Conservation (phyloP, 2,329 filamentous ascomycete species). For the Catunica adiposa region DNA sequence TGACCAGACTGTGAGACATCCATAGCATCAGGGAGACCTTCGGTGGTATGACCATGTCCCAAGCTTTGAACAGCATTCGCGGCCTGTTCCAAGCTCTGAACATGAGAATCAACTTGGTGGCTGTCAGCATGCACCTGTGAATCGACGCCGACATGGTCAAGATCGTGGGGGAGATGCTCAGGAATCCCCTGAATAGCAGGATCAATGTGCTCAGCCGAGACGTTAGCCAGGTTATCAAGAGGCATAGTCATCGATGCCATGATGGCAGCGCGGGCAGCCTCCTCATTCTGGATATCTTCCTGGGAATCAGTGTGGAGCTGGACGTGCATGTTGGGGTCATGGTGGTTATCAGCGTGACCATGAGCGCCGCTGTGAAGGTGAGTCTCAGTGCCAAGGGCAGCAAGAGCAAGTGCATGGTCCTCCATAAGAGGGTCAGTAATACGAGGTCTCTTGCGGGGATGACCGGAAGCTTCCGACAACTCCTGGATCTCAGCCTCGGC, state of each 20-base stretch:
- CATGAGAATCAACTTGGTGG: background rate
- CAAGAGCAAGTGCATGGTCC: slow-evolving; percentile 21
- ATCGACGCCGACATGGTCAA: background rate
- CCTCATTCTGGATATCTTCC: background rate
- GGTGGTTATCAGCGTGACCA: slow-evolving; percentile 17
- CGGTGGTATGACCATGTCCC: background rate
- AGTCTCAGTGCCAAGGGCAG: slow-evolving; percentile 21
- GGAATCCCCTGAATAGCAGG: slow-evolving; percentile 5
- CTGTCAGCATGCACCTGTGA: background rate
- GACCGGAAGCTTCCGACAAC: slow-evolving; percentile 19
- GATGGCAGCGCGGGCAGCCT: slow-evolving; percentile 8
- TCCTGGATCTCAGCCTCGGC: slow-evolving; percentile 42
- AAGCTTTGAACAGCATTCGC: background rate
- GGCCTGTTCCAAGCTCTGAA: background rate
- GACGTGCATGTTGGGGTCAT: slow-evolving; percentile 15
- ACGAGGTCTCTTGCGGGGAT: slow-evolving; percentile 11
- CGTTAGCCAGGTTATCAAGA: slow-evolving; percentile 4
- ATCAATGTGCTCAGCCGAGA: slow-evolving; percentile 2
- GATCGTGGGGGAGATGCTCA: slow-evolving; percentile 4
- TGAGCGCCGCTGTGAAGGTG: slow-evolving; percentile 26
- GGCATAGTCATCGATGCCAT: slow-evolving; percentile 10
- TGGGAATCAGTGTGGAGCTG: slow-evolving; percentile 7
- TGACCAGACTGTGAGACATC: slow-evolving; percentile 7
- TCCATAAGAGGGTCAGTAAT: slow-evolving; percentile 22
- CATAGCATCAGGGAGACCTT: slow-evolving; percentile 2